phyloP scores from a whole-genome alignment of 257 asterid species.

The Solanum gandarillasii region DNA sequence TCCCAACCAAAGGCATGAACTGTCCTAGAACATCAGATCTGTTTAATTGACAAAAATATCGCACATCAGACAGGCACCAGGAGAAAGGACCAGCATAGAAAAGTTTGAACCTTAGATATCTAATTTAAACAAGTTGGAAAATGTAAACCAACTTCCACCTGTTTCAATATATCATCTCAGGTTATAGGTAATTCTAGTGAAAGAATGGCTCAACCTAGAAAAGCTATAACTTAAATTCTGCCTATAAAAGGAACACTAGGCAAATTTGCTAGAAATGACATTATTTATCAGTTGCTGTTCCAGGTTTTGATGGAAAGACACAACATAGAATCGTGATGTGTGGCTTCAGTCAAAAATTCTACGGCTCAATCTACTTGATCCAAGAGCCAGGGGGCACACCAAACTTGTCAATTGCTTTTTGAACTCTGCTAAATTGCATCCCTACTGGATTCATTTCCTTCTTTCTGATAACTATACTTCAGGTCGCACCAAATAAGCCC shows the following conservation, averaged over 20 bases:
- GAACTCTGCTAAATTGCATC: background rate
- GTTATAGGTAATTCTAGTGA: background rate
- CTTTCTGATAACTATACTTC: background rate
- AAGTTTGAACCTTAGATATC: background rate
- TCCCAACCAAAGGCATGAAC: constrained; percentile 96
- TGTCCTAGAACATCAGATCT: constrained; percentile 87
- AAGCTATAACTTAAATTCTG: background rate
- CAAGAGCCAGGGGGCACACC: background rate
- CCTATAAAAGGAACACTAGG: background rate
- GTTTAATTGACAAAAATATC: background rate
- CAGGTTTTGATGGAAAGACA: background rate
- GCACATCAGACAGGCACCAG: background rate
- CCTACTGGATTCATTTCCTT: background rate
- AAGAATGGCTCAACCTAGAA: background rate
- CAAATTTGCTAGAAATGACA: background rate
- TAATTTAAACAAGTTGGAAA: background rate
- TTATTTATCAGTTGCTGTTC: background rate
- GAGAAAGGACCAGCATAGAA: background rate
- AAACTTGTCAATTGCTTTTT: background rate
- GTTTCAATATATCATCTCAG: background rate
- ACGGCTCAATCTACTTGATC: background rate
- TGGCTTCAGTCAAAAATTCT: background rate
- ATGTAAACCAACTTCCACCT: background rate
- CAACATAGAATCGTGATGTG: background rate
- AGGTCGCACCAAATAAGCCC: background rate